Conservation (phyloP, 805 yeast species). For the Kodamaea sagamina region DNA sequence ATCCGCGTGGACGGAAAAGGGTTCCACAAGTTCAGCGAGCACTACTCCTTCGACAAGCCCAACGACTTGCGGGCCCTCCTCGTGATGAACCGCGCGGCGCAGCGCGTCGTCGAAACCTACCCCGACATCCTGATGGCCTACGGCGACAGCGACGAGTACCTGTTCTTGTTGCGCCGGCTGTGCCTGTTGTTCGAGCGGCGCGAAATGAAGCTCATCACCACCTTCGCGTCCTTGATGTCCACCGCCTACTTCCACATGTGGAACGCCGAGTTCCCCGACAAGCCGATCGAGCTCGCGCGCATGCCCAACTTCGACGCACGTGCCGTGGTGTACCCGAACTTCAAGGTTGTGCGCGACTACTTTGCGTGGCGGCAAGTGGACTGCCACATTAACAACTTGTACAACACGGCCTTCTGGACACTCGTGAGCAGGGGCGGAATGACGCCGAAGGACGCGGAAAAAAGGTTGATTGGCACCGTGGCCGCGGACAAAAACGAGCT, state of each 20-base stretch:
- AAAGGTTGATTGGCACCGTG: slow-evolving; percentile 70
- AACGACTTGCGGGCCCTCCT: slow-evolving; percentile 76
- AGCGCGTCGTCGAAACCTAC: slow-evolving; percentile 58
- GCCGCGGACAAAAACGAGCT: slow-evolving; percentile 89
- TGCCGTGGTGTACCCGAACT: slow-evolving; percentile 80
- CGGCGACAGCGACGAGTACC: slow-evolving; percentile 95
- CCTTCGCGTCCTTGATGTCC: slow-evolving; percentile 81
- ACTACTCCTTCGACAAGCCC: slow-evolving; percentile 80
- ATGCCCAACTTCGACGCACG: slow-evolving; percentile 91
- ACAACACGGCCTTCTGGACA: slow-evolving; percentile 92
- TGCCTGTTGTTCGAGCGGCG: slow-evolving; percentile 81
- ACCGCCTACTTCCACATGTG: slow-evolving; percentile 73
- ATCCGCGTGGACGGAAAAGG: slow-evolving; percentile 92
- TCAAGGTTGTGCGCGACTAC: slow-evolving; percentile 67
- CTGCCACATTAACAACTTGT: slow-evolving; percentile 91
- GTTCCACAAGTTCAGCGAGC: slow-evolving; percentile 79
- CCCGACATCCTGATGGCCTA: slow-evolving; percentile 80
- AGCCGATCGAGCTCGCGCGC: slow-evolving; percentile 48
- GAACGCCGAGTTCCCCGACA: slow-evolving; percentile 56
- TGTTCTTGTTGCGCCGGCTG: slow-evolving; percentile 66
- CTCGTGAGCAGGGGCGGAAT: slow-evolving; percentile 67
- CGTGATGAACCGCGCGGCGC: slow-evolving; percentile 83
- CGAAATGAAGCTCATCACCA: slow-evolving; percentile 74
- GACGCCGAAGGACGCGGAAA: slow-evolving; percentile 80
- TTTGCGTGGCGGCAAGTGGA: slow-evolving; percentile 95